Evolutionary conservation across 768 basidiomycete species (phyloP), one percentile per base, ranked within the genome.

Genomic region (Lanmaoa pseudosensibilis): DNA sequence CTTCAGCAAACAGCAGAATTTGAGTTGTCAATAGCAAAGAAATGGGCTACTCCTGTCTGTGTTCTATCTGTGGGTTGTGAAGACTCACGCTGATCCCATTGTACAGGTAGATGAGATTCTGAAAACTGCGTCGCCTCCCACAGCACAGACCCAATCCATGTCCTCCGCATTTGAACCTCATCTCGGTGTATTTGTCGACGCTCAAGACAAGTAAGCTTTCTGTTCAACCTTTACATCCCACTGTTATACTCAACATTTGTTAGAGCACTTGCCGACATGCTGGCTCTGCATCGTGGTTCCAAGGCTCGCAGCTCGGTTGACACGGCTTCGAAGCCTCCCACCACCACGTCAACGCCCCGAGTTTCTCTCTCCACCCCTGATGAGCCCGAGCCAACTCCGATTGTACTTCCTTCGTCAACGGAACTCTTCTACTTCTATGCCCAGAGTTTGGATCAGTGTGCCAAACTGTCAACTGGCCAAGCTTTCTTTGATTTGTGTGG

Each of bases 351-450:
- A 18, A 74, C 71, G 1, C 67, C 76, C 38, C 69, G 76, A 36
- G 68, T 70, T 7, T 65, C 81, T 18, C 71, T 75, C 21, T 73
- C 74, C 13, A 71, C 71, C 25, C 73, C 77, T 30, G 78, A 75
- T 13, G 79, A 78, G 3, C 74, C 78, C 25, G 75, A 77, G 27
- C 73, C 83, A 0, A 73, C 83, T 2, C 78, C 81, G n/a, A 75
- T 82, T 3, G 92, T 98, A 1, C 80, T 98, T 9, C 90, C 93
- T 0, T 94, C 92, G 0, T 98, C 95, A 1, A 98, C 95, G 1
- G 95, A 98, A 63, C 75, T 99, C 18, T 99, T 98, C 77, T 97
- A 95, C 70, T 94, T 97, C 74, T 98, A 98, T 68, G 92, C 87
- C 0, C 94, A 98, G 70, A 94, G 88, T 53, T 75, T 99, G 36